A percentile compares a stretch with the other conserved stretches of the same genome.
Evolutionary conservation across 352 stramenopile species (phyloP).

Genomic region (Blastocystis sp.): DNA sequence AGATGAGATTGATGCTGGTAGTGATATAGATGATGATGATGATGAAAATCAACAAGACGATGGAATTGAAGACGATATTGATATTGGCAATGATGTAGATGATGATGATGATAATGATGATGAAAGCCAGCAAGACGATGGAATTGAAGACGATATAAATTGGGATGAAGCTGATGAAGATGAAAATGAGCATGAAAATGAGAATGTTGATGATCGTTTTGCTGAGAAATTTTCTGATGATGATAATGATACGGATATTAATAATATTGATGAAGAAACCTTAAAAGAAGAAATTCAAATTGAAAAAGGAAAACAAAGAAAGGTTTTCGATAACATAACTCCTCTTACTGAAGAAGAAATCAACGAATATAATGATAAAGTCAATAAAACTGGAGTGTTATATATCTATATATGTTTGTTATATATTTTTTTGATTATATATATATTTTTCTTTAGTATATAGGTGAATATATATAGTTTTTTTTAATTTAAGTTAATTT

Average conservation of each 20-base stretch:
- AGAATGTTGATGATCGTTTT: no score
- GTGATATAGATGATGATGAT: slow-evolving; percentile 3
- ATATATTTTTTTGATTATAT: no score
- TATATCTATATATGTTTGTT: neutral
- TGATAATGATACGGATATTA: neutral
- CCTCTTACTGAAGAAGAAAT: slow-evolving; percentile 6
- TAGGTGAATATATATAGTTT: no score
- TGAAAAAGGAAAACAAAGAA: neutral
- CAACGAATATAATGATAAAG: slow-evolving; percentile 5
- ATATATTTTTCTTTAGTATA: no score
- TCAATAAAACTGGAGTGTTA: slow-evolving; percentile 9
- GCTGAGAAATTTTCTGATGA: no score
- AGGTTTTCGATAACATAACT: slow-evolving; percentile 11
- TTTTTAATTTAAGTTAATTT: no score
- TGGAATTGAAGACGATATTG: slow-evolving; percentile 10
- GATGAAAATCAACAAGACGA: neutral
- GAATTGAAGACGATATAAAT: neutral
- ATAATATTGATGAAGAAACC: neutral
- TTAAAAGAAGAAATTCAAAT: neutral
- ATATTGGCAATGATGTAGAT: slow-evolving; percentile 4
- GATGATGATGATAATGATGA: neutral
- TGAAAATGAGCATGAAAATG: no score
- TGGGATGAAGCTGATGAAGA: neutral
- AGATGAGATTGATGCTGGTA: slow-evolving; percentile 1
- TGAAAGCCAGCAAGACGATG: neutral